Evolutionary conservation across 257 asterid species (phyloP).

Genomic region (Solanum verrucosum): DNA sequence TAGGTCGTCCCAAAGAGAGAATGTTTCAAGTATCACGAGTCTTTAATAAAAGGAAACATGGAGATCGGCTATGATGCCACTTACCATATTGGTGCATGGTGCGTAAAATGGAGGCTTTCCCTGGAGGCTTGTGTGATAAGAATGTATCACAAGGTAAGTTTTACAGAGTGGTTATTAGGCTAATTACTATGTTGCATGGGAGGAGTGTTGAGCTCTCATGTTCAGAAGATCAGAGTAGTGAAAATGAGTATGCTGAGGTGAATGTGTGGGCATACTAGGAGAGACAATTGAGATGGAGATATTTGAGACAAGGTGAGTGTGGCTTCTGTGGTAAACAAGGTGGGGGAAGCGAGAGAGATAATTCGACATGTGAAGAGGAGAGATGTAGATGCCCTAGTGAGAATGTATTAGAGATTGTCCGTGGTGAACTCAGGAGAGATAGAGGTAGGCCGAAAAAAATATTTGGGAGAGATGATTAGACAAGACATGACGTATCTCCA

Average conservation of each 20-base stretch:
- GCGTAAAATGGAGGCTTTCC: not conserved
- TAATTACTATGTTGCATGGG: not conserved
- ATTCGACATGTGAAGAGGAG: not conserved
- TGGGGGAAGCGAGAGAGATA: not conserved
- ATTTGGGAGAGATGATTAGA: not conserved
- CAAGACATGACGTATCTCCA: not conserved
- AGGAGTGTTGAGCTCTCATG: not conserved
- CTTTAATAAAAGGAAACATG: not conserved
- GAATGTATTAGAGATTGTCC: not conserved
- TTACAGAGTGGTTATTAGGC: not conserved
- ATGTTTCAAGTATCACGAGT: not conserved
- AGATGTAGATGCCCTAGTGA: not conserved
- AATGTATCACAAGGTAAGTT: not conserved
- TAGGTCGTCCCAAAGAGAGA: not conserved
- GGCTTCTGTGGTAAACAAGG: not conserved
- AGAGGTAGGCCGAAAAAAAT: not conserved
- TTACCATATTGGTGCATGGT: not conserved
- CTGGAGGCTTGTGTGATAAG: not conserved
- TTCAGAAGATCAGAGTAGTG: not conserved
- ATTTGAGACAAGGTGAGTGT: not conserved
- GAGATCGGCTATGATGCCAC: not conserved
- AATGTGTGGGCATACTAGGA: not conserved
- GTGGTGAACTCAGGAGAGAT: not conserved
- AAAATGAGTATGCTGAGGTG: not conserved
- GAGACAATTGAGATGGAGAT: not conserved